phyloP scores from a whole-genome alignment of 108 stramenopile species.

The Cyclotella atomus region DNA sequence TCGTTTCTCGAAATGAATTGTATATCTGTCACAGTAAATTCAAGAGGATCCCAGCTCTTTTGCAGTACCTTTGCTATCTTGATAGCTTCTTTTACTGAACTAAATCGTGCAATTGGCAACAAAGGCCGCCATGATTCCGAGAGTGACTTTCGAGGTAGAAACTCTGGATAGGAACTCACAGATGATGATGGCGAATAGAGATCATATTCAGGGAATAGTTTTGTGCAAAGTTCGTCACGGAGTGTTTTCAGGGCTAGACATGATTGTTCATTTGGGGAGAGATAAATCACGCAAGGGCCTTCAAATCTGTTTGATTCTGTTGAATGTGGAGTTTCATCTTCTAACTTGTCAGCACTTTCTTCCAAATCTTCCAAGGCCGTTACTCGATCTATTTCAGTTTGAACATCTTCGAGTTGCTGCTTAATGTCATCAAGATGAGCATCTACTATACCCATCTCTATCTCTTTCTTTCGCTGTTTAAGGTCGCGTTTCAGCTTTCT shows the following conservation, averaged over 20 bases:
- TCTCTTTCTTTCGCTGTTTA: slow-evolving; percentile 13
- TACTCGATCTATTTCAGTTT: slow-evolving; percentile 14
- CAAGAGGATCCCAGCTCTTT: slow-evolving; percentile 69
- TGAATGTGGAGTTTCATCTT: slow-evolving; percentile 4
- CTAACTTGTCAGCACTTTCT: not conserved
- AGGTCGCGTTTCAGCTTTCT: slow-evolving; percentile 11
- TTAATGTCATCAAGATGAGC: slow-evolving; percentile 14
- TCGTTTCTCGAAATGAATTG: slow-evolving; percentile 62
- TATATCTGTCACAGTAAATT: slow-evolving; percentile 70
- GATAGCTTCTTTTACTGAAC: slow-evolving; percentile 58
- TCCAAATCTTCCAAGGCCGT: not conserved
- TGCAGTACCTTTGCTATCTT: slow-evolving; percentile 69
- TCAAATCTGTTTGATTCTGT: slow-evolving; percentile 52
- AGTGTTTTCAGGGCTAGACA: slow-evolving; percentile 49
- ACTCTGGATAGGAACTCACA: slow-evolving; percentile 49
- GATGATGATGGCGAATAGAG: slow-evolving; percentile 49
- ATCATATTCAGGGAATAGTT: slow-evolving; percentile 51
- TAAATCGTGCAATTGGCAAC: slow-evolving; percentile 69
- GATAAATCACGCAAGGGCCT: slow-evolving; percentile 75
- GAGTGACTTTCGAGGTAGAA: slow-evolving; percentile 40
- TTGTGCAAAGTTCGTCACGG: slow-evolving; percentile 46
- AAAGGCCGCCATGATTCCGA: slow-evolving; percentile 57
- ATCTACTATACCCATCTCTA: slow-evolving; percentile 16
- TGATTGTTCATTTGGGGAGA: slow-evolving; percentile 73
- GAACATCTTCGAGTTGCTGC: slow-evolving; percentile 4